These are phyloP conservation scores for Xanthoconium stramineum DNA, from an alignment of 768 basidiomycete genomes.

Conservation along the genomic window DNA sequence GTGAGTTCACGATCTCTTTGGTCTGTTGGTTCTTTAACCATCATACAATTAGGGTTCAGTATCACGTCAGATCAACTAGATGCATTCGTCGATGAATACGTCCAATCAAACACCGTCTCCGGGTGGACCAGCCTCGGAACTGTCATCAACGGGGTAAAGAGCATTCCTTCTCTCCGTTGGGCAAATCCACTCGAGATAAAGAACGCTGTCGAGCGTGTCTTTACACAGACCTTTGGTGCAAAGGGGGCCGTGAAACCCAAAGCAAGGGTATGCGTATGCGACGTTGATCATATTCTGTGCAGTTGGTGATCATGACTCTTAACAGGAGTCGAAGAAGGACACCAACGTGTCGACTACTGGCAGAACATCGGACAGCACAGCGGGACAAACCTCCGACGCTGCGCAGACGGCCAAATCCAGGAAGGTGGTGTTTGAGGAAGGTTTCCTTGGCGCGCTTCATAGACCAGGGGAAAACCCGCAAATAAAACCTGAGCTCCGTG, in stretches of 20 bases:
- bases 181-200: constrained; percentile 83
- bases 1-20: constrained; percentile 43
- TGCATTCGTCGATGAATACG: constrained; percentile 51
- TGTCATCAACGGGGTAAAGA: constrained; percentile 61
- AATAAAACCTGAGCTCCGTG: constrained; percentile 69
- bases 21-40: not conserved
- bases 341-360: constrained; percentile 10
- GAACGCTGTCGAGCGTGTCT: constrained; percentile 69
- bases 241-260: constrained; percentile 68
- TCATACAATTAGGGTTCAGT: constrained; percentile 60
- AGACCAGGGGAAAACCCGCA: constrained; percentile 94
- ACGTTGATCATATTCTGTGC: not conserved
- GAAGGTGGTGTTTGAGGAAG: constrained; percentile 85
- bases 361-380: constrained; percentile 17
- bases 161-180: constrained; percentile 68
- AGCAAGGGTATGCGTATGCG: constrained; percentile 55
- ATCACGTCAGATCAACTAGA: constrained; percentile 68
- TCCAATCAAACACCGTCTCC: constrained; percentile 49
- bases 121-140: constrained; percentile 79
- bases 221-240: constrained; percentile 64
- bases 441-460: constrained; percentile 90
- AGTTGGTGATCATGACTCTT: not conserved
- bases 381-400: constrained; percentile 33
- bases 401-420: constrained; percentile 35
- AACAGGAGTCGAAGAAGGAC: constrained; percentile 52